Percentiles rank a stretch among this genome's conserved stretches.
These are phyloP conservation scores for Clavispora fructus DNA, from an alignment of 805 yeast genomes.

Conservation along the genomic window DNA sequence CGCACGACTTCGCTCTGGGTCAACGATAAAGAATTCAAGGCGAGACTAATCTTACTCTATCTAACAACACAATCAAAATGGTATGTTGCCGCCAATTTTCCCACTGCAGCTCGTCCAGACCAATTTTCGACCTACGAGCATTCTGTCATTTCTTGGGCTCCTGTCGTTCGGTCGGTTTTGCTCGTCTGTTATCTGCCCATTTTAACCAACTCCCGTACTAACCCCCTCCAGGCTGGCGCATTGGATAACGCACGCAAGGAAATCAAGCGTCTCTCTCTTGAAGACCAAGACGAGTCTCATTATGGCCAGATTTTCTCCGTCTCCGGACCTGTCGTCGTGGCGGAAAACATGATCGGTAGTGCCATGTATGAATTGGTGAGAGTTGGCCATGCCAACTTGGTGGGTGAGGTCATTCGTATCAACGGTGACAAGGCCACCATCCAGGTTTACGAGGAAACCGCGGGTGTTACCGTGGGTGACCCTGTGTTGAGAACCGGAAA, in stretches of 20 bases:
- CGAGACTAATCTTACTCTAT: not conserved
- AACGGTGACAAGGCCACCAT: slow-evolving; percentile 96
- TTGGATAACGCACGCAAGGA: slow-evolving; percentile 95
- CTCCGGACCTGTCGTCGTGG: slow-evolving; percentile 96
- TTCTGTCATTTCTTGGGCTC: too few species aligned
- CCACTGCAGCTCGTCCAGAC: slow-evolving; percentile 5
- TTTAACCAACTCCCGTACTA: not conserved
- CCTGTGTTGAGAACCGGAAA: slow-evolving; percentile 98
- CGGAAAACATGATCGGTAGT: slow-evolving; percentile 98
- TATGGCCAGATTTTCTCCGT: slow-evolving; percentile 91
- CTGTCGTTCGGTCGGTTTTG: too few species aligned
- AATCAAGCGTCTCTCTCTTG: slow-evolving; percentile 77
- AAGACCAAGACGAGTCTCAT: slow-evolving; percentile 63
- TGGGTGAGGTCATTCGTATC: slow-evolving; percentile 97
- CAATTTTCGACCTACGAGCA: too few species aligned
- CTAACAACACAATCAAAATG: slow-evolving; percentile 4
- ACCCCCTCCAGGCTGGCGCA: slow-evolving; percentile 74
- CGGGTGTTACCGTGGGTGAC: slow-evolving; percentile 98
- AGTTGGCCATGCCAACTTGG: slow-evolving; percentile 95
- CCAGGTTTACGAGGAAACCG: slow-evolving; percentile 98
- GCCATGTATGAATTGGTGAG: slow-evolving; percentile 99
- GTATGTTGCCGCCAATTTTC: slow-evolving; percentile 2
- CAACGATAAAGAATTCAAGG: slow-evolving; percentile 6
- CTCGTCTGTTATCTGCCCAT: not conserved
- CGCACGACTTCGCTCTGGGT: slow-evolving; percentile 4